These are phyloP conservation scores for Stachybotrys chartarum DNA, from an alignment of 2,329 filamentous ascomycete genomes.

Conservation along the genomic window DNA sequence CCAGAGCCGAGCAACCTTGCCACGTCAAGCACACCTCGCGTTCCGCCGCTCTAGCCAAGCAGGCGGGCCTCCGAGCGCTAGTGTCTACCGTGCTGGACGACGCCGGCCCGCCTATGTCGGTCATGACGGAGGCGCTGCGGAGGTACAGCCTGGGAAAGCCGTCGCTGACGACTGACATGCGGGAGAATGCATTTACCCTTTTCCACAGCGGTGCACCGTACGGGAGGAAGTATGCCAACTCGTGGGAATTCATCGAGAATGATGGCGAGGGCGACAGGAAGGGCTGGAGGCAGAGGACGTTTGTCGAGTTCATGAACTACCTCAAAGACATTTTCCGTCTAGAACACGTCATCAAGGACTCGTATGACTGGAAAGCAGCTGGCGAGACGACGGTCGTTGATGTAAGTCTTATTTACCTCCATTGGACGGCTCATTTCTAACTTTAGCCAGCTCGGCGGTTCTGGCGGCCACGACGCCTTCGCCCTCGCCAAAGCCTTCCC, in stretches of 20 bases:
- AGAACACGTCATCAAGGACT: constrained; percentile 22
- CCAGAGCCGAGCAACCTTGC: constrained; percentile 14
- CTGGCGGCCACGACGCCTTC: constrained; percentile 32
- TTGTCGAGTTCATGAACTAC: constrained; percentile 31
- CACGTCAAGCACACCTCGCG: constrained; percentile 27
- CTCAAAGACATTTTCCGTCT: constrained; percentile 31
- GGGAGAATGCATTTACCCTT: constrained; percentile 27
- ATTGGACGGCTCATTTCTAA: not conserved
- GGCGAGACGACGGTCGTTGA: constrained; percentile 31
- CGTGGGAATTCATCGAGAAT: constrained; percentile 32
- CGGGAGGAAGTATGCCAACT: constrained; percentile 19
- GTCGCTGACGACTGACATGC: constrained; percentile 23
- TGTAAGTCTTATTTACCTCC: constrained; percentile 20
- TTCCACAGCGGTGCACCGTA: constrained; percentile 22
- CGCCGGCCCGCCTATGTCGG: constrained; percentile 26
- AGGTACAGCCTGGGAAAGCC: constrained; percentile 21
- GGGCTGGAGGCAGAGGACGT: constrained; percentile 30
- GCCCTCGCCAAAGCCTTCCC: constrained; percentile 32
- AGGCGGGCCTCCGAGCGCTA: constrained; percentile 24
- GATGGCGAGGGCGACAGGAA: constrained; percentile 29
- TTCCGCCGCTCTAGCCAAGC: constrained; percentile 27
- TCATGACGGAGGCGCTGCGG: constrained; percentile 24
- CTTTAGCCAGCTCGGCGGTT: constrained; percentile 29
- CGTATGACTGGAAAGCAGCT: constrained; percentile 27
- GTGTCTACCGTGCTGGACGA: constrained; percentile 30